Conservation (phyloP, 306 rosid genomes). For the Sicyos edulis region DNA sequence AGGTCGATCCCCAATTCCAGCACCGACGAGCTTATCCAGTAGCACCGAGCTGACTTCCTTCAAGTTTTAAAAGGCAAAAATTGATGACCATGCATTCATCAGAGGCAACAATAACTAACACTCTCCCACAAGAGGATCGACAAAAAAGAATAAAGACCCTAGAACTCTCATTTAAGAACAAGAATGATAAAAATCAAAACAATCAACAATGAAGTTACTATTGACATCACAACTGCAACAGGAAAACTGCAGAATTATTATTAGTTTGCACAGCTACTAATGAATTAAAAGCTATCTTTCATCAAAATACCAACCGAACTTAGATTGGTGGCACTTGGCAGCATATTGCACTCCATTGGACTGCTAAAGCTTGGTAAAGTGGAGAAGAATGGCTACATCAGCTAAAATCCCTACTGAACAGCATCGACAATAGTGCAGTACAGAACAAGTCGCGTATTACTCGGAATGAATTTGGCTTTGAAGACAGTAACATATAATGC, state of each 20-base stretch:
- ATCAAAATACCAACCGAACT: conserved; percentile 1
- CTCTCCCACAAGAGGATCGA: neutral
- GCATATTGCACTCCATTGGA: neutral
- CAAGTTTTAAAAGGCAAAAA: conserved; percentile 31
- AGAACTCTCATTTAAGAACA: neutral
- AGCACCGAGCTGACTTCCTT: conserved; percentile 97
- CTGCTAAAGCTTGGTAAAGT: conserved; percentile 4
- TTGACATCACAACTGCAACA: conserved; percentile 3
- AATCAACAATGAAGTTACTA: neutral
- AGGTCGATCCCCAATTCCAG: conserved; percentile 89
- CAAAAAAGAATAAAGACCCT: neutral
- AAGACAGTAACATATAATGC: neutral
- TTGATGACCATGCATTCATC: conserved; percentile 12
- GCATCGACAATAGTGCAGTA: neutral
- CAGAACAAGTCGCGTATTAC: neutral
- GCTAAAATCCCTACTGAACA: neutral
- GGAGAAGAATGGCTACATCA: neutral
- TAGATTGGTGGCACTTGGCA: neutral
- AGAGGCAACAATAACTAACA: conserved; percentile 15
- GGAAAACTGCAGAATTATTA: neutral
- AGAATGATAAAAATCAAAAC: neutral
- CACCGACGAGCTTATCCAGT: conserved; percentile 81
- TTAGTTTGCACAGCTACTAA: neutral
- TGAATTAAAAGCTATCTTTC: neutral
- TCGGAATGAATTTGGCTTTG: neutral